These are phyloP conservation scores for Rhodotorula sphaerocarpa DNA, from an alignment of 768 basidiomycete species.

Conservation along the genomic window DNA sequence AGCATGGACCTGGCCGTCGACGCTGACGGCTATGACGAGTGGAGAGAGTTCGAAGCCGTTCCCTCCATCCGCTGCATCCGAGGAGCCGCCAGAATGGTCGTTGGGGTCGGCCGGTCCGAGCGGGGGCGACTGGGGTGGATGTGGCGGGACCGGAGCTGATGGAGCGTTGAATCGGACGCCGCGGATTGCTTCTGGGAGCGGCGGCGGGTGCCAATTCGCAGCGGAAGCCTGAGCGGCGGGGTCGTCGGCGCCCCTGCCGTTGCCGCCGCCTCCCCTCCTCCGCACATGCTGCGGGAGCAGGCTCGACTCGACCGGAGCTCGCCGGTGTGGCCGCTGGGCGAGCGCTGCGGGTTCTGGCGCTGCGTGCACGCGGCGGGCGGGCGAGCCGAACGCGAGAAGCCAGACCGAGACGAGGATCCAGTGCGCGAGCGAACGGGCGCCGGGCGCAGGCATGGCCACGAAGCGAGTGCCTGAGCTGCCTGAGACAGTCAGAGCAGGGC, in stretches of 20 bases:
- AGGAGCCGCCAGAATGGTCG: too few species aligned
- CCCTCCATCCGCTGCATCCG: not conserved
- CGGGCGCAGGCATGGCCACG: conserved; percentile 13
- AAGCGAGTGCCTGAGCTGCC: too few species aligned
- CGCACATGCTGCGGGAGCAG: conserved; percentile 15
- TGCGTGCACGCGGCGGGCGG: not conserved
- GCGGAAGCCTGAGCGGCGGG: not conserved
- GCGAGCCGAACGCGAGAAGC: conserved; percentile 1
- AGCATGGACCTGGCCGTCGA: conserved; percentile 92
- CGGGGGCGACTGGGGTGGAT: not conserved
- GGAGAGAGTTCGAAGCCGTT: conserved; percentile 54
- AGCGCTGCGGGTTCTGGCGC: conserved; percentile 11
- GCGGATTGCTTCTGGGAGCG: conserved; percentile 12
- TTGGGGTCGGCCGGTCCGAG: not conserved
- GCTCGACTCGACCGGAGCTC: not conserved
- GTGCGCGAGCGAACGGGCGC: too few species aligned
- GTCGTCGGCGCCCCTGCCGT: not conserved
- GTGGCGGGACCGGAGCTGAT: not conserved
- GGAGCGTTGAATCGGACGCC: conserved; percentile 27
- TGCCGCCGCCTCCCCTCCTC: too few species aligned
- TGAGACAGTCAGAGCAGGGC: too few species aligned
- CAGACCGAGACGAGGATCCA: conserved; percentile 4
- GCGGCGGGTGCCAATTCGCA: not conserved
- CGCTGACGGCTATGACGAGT: conserved; percentile 84
- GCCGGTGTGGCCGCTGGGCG: not conserved